Conservation (phyloP, 306 rosid species). For the Gastrolobium villosum region DNA sequence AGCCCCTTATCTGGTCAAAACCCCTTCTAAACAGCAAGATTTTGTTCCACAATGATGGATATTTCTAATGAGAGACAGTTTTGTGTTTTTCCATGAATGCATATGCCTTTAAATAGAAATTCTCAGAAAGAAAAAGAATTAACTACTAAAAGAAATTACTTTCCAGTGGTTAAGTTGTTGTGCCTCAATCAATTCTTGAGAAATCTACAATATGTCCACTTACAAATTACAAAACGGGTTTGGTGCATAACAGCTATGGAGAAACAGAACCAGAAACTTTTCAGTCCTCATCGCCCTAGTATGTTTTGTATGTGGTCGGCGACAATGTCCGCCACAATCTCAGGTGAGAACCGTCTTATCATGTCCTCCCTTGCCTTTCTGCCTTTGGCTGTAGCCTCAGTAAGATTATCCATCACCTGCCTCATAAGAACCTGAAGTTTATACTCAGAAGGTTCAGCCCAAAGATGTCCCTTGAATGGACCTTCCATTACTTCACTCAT, state of each 20-base stretch:
- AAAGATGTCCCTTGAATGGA: conserved; percentile 83
- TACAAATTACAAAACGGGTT: conserved; percentile 20
- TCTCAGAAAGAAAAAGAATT: conserved; percentile 5
- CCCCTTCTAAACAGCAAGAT: conserved; percentile 24
- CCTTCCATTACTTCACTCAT: conserved; percentile 82
- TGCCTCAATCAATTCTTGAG: conserved; percentile 28
- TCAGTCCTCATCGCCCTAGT: conserved; percentile 36
- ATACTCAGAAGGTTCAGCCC: conserved; percentile 83
- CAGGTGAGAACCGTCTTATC: conserved; percentile 71
- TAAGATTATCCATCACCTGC: conserved; percentile 54
- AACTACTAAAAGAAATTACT: conserved; percentile 19
- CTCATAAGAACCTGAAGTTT: conserved; percentile 73
- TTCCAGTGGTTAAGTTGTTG: conserved; percentile 8
- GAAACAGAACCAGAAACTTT: conserved; percentile 28
- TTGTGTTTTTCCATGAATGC: conserved; percentile 5
- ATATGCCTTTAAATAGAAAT: conserved; percentile 6
- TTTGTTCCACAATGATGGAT: conserved; percentile 32
- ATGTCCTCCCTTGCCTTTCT: conserved; percentile 76
- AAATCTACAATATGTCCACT: conserved; percentile 30
- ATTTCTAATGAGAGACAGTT: conserved; percentile 31
- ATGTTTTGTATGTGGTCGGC: conserved; percentile 55
- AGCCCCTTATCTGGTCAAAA: conserved; percentile 1
- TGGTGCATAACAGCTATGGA: not conserved
- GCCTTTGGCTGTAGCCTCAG: conserved; percentile 74
- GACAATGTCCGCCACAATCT: conserved; percentile 71